phyloP scores from a whole-genome alignment of 495 filamentous ascomycete species.

The Aspergillus biplanus region DNA sequence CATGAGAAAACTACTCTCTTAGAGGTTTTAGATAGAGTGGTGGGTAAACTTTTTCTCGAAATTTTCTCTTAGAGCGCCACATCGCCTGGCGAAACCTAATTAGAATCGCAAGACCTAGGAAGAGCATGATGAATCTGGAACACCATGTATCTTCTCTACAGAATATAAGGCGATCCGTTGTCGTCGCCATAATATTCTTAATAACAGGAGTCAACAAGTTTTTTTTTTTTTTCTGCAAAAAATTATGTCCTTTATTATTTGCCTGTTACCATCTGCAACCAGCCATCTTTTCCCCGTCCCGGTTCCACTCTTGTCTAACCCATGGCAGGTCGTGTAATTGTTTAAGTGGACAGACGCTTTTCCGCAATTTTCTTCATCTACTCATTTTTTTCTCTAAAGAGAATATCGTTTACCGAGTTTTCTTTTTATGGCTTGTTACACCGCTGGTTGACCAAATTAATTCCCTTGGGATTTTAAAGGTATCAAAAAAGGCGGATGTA shows the following conservation, averaged over 20 bases:
- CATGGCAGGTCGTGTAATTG: background rate
- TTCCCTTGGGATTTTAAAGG: conserved; percentile 5
- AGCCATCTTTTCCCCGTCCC: background rate
- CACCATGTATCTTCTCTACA: no score
- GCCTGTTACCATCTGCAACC: background rate
- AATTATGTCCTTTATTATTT: background rate
- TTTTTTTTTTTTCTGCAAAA: no score
- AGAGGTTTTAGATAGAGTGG: background rate
- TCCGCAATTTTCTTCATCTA: background rate
- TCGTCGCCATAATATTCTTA: background rate
- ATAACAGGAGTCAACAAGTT: background rate
- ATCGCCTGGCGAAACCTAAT: conserved; percentile 1
- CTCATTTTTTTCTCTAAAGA: background rate
- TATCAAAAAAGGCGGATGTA: background rate
- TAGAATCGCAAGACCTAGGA: background rate
- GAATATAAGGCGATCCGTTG: background rate
- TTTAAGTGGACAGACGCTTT: background rate
- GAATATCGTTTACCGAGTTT: background rate
- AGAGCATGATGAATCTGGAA: no score
- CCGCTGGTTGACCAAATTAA: conserved; percentile 7
- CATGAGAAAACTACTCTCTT: no score
- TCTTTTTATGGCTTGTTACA: conserved; percentile 1
- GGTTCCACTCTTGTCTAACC: background rate
- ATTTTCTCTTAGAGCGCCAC: conserved; percentile 3
- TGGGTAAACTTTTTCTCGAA: conserved; percentile 5